Conservation (phyloP, 768 basidiomycete species). For the Tylopilus balloui region DNA sequence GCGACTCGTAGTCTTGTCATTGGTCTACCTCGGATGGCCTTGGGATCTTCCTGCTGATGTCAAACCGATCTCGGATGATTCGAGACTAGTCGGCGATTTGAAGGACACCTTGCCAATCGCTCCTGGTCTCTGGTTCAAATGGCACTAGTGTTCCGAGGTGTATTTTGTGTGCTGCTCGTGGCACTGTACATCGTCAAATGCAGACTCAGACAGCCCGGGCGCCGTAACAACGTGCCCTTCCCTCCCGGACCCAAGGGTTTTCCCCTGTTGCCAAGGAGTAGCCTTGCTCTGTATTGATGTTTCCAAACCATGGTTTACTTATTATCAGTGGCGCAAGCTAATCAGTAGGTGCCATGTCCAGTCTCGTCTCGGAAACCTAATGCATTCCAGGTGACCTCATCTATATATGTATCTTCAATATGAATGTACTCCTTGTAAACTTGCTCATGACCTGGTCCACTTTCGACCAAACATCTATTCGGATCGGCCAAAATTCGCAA, state of each 20-base stretch:
- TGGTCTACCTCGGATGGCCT: too few relatives aligned
- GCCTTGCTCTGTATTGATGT: constrained; percentile 25
- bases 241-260: constrained; percentile 52
- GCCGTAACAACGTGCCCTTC: constrained; percentile 22
- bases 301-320: constrained; percentile 32
- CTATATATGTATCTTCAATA: constrained; percentile 19
- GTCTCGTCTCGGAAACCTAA: not conserved
- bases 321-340: constrained; percentile 28
- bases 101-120: not conserved
- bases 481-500: constrained; percentile 28
- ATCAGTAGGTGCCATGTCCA: constrained; percentile 14
- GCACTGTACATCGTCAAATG: constrained; percentile 13
- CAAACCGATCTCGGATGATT: too few relatives aligned
- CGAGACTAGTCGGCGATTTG: too few relatives aligned
- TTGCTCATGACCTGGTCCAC: constrained; percentile 28
- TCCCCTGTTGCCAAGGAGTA: constrained; percentile 29
- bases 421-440: constrained; percentile 28
- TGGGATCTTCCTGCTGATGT: too few relatives aligned
- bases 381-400: constrained; percentile 18
- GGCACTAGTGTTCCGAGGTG: not conserved
- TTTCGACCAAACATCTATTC: constrained; percentile 32
- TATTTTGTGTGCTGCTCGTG: constrained; percentile 9
- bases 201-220: not conserved
- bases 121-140: not conserved
- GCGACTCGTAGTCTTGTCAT: too few relatives aligned